phyloP scores from a whole-genome alignment of 2,329 filamentous ascomycete species.

The Byssoonygena ceratinophila region DNA sequence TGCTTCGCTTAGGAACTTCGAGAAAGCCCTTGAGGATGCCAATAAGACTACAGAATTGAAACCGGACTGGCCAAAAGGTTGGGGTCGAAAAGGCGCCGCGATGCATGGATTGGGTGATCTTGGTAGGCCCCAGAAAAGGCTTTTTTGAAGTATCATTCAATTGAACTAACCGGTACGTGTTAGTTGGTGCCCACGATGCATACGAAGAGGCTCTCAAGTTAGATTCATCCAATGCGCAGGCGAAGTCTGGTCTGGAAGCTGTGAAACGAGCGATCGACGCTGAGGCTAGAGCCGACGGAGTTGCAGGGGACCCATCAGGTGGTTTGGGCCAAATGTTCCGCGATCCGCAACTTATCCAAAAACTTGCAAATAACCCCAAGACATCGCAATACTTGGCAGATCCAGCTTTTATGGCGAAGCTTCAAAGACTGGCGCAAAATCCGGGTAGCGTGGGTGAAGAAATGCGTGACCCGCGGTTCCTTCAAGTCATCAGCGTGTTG shows the following conservation, averaged over 20 bases:
- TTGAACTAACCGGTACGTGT: neutral
- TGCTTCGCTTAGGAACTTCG: conserved; percentile 81
- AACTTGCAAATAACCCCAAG: conserved; percentile 90
- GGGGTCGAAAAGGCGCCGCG: conserved; percentile 84
- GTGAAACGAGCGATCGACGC: conserved; percentile 81
- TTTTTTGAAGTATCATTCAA: too few relatives aligned
- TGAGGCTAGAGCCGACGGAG: conserved; percentile 54
- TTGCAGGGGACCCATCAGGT: conserved; percentile 55
- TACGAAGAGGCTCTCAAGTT: conserved; percentile 92
- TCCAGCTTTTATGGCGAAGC: conserved; percentile 76
- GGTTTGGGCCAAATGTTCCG: conserved; percentile 89
- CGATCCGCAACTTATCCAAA: conserved; percentile 79
- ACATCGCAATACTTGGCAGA: conserved; percentile 73
- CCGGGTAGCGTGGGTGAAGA: conserved; percentile 67
- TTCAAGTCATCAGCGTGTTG: conserved; percentile 86
- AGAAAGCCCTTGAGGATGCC: conserved; percentile 75
- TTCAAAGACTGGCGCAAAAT: conserved; percentile 70
- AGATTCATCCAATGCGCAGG: conserved; percentile 81
- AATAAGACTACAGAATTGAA: conserved; percentile 90
- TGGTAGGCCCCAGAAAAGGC: conserved; percentile 38
- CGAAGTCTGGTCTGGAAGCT: conserved; percentile 74
- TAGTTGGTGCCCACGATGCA: conserved; percentile 70
- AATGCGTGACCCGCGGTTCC: conserved; percentile 80
- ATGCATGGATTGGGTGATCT: conserved; percentile 81
- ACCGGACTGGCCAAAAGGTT: conserved; percentile 96